These are phyloP conservation scores for Parafenestella ontariensis DNA, from an alignment of 2,329 filamentous ascomycete species.

Conservation along the genomic window DNA sequence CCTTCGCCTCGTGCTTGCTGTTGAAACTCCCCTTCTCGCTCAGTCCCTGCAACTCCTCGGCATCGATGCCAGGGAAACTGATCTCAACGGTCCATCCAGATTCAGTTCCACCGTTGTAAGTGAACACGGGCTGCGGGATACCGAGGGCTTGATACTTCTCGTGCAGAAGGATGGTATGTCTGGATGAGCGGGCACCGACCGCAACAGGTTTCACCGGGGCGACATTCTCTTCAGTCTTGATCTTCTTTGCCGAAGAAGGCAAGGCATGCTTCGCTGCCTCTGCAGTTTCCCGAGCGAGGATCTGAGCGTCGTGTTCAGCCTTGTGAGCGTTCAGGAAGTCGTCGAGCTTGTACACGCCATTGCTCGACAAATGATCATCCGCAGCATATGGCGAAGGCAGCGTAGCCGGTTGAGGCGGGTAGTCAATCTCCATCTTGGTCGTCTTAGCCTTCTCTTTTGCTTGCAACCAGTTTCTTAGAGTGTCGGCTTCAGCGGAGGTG, in stretches of 20 bases:
- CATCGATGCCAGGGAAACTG: slow-evolving; percentile 26
- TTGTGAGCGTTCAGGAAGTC: slow-evolving; percentile 24
- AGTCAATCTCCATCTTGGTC: slow-evolving; percentile 18
- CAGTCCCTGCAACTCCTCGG: slow-evolving; percentile 21
- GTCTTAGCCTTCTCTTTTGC: background rate
- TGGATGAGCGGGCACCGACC: slow-evolving; percentile 28
- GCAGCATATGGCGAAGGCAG: background rate
- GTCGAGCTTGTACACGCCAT: slow-evolving; percentile 25
- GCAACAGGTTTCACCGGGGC: slow-evolving; percentile 20
- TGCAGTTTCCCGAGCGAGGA: slow-evolving; percentile 11
- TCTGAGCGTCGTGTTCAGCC: slow-evolving; percentile 8
- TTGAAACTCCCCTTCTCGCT: slow-evolving; percentile 34
- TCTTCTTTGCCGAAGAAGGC: slow-evolving; percentile 14
- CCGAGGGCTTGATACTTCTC: slow-evolving; percentile 35
- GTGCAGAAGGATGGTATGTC: slow-evolving; percentile 29
- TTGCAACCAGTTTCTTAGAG: background rate
- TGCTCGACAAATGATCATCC: background rate
- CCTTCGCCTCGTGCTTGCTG: slow-evolving; percentile 54
- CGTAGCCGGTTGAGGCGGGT: background rate
- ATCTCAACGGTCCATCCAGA: slow-evolving; percentile 32
- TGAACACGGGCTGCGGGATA: slow-evolving; percentile 30
- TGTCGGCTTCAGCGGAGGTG: background rate
- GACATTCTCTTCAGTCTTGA: background rate
- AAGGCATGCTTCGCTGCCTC: background rate
- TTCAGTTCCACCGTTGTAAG: slow-evolving; percentile 13